Conservation (phyloP, 116 monocot species). For the Phalaenopsis hybrid region DNA sequence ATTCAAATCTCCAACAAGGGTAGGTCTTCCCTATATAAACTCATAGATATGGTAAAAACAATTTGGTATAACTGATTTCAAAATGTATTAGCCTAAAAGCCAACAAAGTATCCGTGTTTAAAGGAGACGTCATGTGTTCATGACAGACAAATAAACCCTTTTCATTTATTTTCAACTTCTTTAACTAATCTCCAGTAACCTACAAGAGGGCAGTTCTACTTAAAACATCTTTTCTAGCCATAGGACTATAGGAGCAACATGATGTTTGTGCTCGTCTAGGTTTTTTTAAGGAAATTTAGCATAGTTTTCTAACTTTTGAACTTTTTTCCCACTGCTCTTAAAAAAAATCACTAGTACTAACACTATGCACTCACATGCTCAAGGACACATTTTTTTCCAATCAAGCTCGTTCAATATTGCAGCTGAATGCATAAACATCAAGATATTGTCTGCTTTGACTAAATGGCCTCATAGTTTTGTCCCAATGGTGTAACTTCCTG, state of each 20-base stretch:
- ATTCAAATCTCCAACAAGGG: neutral
- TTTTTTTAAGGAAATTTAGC: neutral
- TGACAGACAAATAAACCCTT: neutral
- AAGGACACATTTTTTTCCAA: neutral
- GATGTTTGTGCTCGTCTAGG: neutral
- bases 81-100: neutral
- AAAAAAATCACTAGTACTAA: neutral
- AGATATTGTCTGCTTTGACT: too few species aligned
- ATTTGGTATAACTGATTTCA: neutral
- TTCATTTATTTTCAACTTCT: neutral
- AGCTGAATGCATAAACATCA: neutral
- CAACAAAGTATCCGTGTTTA: neutral
- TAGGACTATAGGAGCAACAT: neutral
- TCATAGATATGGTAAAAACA: too few species aligned
- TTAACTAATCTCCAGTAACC: neutral
- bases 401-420: neutral
- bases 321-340: neutral
- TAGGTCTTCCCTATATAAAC: too few species aligned
- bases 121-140: neutral
- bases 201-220: neutral
- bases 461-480: too few species aligned
- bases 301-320: neutral
- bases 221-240: neutral
- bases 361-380: neutral
- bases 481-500: too few species aligned